Evolutionary conservation across 2,329 filamentous ascomycete genomes (phyloP).

Genomic region (Diaporthe helianthi): DNA sequence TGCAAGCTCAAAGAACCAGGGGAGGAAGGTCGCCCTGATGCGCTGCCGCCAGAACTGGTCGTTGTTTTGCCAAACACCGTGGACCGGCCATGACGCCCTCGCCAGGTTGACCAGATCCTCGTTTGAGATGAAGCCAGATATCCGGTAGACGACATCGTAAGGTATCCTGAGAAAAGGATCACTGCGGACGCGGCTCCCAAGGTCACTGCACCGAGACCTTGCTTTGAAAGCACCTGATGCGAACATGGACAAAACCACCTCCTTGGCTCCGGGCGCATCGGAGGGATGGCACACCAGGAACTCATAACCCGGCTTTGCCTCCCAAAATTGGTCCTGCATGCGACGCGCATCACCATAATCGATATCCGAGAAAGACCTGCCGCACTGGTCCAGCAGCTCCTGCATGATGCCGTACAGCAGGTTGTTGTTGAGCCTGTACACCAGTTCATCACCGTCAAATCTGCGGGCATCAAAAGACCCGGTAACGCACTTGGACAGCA

Average conservation of each 20-base stretch:
- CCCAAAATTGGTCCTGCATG: neutral
- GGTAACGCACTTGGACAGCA: neutral
- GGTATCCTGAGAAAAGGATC: constrained; percentile 7
- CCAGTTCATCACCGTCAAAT: constrained; percentile 1
- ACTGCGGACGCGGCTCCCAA: neutral
- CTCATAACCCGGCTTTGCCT: neutral
- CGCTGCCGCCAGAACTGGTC: constrained; percentile 17
- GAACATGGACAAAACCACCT: neutral
- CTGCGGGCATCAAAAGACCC: neutral
- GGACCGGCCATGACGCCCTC: constrained; percentile 21
- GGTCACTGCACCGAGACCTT: neutral
- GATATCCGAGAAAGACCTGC: neutral
- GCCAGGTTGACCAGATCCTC: neutral
- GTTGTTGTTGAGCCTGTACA: constrained; percentile 24
- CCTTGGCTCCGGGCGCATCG: neutral
- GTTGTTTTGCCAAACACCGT: neutral
- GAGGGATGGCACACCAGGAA: constrained; percentile 7
- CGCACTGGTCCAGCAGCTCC: neutral
- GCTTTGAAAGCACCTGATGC: neutral
- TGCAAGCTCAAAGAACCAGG: constrained; percentile 27
- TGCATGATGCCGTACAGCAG: constrained; percentile 16
- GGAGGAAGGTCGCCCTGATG: neutral
- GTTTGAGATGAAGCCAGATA: neutral
- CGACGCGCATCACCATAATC: neutral
- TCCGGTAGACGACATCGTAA: neutral